phyloP scores from a whole-genome alignment of 2,329 filamentous ascomycete species.

The Penicillium sp. region DNA sequence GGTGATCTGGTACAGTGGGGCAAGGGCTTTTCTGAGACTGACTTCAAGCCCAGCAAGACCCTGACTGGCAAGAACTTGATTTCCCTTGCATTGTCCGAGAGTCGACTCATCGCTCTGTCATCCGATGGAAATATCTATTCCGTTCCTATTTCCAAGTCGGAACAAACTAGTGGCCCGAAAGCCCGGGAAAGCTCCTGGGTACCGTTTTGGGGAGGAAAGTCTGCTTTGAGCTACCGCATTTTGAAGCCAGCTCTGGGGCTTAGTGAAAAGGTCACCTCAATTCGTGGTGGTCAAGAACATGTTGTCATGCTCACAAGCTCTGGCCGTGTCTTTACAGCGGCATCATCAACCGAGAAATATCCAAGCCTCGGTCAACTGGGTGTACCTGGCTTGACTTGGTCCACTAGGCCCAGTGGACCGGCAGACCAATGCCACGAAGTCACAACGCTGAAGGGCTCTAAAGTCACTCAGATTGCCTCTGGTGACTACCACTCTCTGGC shows the following conservation, averaged over 20 bases:
- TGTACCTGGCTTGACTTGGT: slow-evolving; percentile 78
- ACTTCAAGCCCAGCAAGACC: slow-evolving; percentile 67
- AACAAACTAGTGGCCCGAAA: slow-evolving; percentile 68
- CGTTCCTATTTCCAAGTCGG: slow-evolving; percentile 71
- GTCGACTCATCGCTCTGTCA: slow-evolving; percentile 79
- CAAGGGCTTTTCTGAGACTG: slow-evolving; percentile 66
- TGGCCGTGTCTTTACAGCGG: slow-evolving; percentile 87
- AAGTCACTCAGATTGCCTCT: slow-evolving; percentile 72
- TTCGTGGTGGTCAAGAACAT: slow-evolving; percentile 81
- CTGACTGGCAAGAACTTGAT: slow-evolving; percentile 78
- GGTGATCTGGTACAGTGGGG: slow-evolving; percentile 95
- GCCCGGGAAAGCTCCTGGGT: slow-evolving; percentile 68
- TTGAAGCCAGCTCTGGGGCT: slow-evolving; percentile 68
- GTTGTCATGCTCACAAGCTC: slow-evolving; percentile 79
- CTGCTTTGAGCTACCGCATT: slow-evolving; percentile 69
- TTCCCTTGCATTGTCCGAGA: slow-evolving; percentile 74
- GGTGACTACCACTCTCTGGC: slow-evolving; percentile 86
- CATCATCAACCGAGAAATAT: slow-evolving; percentile 74
- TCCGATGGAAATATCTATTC: slow-evolving; percentile 80
- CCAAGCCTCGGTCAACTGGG: slow-evolving; percentile 85
- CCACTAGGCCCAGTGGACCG: slow-evolving; percentile 70
- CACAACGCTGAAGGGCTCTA: slow-evolving; percentile 66
- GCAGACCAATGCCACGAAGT: slow-evolving; percentile 85
- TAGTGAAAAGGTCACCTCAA: slow-evolving; percentile 71
- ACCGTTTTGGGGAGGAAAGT: slow-evolving; percentile 66